Base-by-base conservation (phyloP, 2,329 filamentous ascomycete species). In the Coniella lustricola region DNA sequence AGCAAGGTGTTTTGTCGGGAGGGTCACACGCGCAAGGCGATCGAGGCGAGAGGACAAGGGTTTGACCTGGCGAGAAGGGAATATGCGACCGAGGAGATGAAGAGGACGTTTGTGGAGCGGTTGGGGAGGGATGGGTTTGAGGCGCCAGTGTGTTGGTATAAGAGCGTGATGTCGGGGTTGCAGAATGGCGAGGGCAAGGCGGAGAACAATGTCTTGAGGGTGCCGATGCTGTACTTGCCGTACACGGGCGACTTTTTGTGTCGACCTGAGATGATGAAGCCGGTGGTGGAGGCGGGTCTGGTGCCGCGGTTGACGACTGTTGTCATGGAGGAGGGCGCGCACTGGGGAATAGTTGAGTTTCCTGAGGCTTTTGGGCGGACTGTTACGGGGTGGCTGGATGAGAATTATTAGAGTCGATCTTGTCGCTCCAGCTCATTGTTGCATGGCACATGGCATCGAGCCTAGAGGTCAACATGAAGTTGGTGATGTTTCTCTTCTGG, bases 1-100 rank as follows among this genome's bases (percentile, higher is more conserved):
- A 59, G 67, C 14, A 51, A 64, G 10, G 59, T 68, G 31, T 68
- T 68, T 54, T 69, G 67, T 46, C 52, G 45, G 0, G 59, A 58
- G 1, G 66, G 62, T 33, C 67, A 60, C 3, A 60, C 70, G 55
- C 60, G 65, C 8, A 52, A 45, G 10, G 61, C 55, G n/a, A 21
- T 60, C 7, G 48, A 52, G 44, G 49, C 36, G 22, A 39, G 59
- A 8, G 56, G 48, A 25, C 54, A 58, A n/a, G 54, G 54, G 3
- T 54, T 45, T 13, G 50, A 54, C 9, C 55, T 60, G 32, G 49
- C 55, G 4, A 55, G 58, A 8, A 51, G 55, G n/a, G 45, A 57
- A 2, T 66, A 58, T 39, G 62, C 62, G 20, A 56, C 55, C 7
- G 38, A 55, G 16, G 54, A 56, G 34, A 52, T 56, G 51, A 59